Base-by-base conservation (phyloP, 257 asterid genomes). In the Eucommia ulmoides region DNA sequence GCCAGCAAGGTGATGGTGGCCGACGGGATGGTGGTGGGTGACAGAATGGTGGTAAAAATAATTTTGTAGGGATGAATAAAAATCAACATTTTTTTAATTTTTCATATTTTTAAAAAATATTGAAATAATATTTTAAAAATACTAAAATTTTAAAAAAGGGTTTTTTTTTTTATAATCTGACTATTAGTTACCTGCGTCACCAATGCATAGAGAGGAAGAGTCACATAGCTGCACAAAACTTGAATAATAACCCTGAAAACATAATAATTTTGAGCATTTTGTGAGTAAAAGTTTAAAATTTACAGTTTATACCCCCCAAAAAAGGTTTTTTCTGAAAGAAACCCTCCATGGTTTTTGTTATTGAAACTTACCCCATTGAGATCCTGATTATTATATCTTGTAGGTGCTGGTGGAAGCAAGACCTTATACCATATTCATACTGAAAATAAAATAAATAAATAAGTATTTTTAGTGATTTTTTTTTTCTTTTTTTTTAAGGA, bases 191-290 rank as follows among this genome's bases (percentile, higher is more conserved):
- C 85, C 79, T 78, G 93, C 53, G 84, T 74, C 22, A 79, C 85
- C 23, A 82, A 56, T 41, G 88, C 93, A 24, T 79, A 76, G 22
- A 74, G 74, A 23, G 88, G 93, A 38, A 82, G 84, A 53, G 81
- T 74, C 1, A 79, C 83, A 42, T 82, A 79, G 65, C 85, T 79
- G 75, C 83, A 76, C 22, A 79, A 67, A 47, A 78, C 56, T 41
- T 78, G 84, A 47, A 79, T 67, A 38, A 78, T 57, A 16, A 73
- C 69, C 70, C 88, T 81, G 50, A 45, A 20, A 52, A 18, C 2
- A 42, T 2, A 16, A 42, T 9, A 7, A 42, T 15, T 42, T 16
- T 3, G 45, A 42, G 15, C 21, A 42, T 6, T 42, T 2, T 42
- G 2, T 38, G n/a, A 5, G 19, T 4, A 2, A 16, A 42, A 42